Evolutionary conservation across 257 asterid genomes (phyloP).

Genomic region (Plantago elongata): DNA sequence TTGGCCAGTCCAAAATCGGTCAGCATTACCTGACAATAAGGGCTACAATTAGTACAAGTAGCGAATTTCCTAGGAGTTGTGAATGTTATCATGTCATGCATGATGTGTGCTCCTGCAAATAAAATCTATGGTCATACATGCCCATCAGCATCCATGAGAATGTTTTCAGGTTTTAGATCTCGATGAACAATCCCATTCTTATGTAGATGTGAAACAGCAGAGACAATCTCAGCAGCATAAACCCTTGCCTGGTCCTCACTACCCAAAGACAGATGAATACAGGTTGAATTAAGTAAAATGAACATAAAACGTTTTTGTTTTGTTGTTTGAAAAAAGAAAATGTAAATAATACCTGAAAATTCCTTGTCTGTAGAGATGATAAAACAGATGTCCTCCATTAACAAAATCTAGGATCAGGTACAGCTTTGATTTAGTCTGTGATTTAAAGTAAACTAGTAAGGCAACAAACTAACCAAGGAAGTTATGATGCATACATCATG

Average conservation of each 20-base stretch:
- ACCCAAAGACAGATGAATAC: constrained; percentile 29
- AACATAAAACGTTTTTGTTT: constrained; percentile 9
- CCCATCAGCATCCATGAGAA: constrained; percentile 96
- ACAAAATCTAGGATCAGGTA: constrained; percentile 80
- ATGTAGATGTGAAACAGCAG: constrained; percentile 96
- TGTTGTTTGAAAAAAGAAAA: constrained; percentile 6
- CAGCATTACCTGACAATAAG: constrained; percentile 62
- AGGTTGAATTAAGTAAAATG: constrained; percentile 24
- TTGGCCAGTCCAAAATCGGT: constrained; percentile 93
- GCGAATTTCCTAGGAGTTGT: background rate
- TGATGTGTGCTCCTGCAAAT: constrained; percentile 20
- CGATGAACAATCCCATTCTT: constrained; percentile 87
- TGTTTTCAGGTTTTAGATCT: constrained; percentile 92
- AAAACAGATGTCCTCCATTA: constrained; percentile 95
- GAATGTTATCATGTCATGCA: constrained; percentile 18
- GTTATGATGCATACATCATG: constrained; percentile 6
- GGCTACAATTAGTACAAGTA: constrained; percentile 11
- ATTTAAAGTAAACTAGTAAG: constrained; percentile 21
- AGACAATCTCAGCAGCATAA: constrained; percentile 89
- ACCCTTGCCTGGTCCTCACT: constrained; percentile 97
- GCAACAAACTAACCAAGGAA: constrained; percentile 7
- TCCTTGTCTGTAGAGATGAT: constrained; percentile 92
- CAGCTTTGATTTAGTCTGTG: constrained; percentile 80
- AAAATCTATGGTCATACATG: constrained; percentile 54
- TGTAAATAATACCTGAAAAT: constrained; percentile 65